Evolutionary conservation across 1,284 basidiomycete species (phyloP), one percentile per base, ranked within the genome.

Genomic region (Phellopilus nigrolimitatus): DNA sequence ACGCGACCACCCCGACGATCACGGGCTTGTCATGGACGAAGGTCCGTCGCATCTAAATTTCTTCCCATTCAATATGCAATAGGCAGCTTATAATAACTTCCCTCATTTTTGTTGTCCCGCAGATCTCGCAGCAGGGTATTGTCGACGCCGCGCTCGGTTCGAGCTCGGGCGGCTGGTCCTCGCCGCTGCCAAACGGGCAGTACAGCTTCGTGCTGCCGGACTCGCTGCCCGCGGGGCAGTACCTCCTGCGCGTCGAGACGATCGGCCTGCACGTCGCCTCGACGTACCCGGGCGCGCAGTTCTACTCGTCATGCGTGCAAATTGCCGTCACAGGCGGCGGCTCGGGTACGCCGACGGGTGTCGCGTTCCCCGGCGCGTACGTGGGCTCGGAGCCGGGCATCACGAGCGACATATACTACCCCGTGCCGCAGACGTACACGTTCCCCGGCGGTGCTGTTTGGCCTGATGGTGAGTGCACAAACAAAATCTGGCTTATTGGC

Each of bases 291-390:
- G 77, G 76, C 36, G 76, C 77, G 36, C 76, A 78, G 55, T 62
- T 78, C 60, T 76, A 75, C 51, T 68, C 79, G 0, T 77, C 74
- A n/a, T 88, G 85, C 62, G 65, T 75, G 3, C 85, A 88, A 61
- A 59, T 88, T 51, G 68, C 59, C 17, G 67, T 88, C 34, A 70
- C 71, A 1, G 82, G 82, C 30, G 71, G 64, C 15, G 74, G 72
- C 10, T 72, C 64, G 10, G 77, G 74, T 27, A 61, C 55, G 0
- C 72, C 80, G 1, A 60, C 62, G 55, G 73, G 78, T 50, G 83
- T 84, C 17, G 64, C 59, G 10, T 70, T 88, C 55, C 84, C 85
- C 0, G 84, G 83, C 12, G 78, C 75, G 3, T 88, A 88, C 67
- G 70, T 58, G 17, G 78, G 79, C 37, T 39, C 54, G n/a, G 57